These are phyloP conservation scores for Leccinum barrowsii DNA, from an alignment of 768 basidiomycete genomes.

Conservation along the genomic window DNA sequence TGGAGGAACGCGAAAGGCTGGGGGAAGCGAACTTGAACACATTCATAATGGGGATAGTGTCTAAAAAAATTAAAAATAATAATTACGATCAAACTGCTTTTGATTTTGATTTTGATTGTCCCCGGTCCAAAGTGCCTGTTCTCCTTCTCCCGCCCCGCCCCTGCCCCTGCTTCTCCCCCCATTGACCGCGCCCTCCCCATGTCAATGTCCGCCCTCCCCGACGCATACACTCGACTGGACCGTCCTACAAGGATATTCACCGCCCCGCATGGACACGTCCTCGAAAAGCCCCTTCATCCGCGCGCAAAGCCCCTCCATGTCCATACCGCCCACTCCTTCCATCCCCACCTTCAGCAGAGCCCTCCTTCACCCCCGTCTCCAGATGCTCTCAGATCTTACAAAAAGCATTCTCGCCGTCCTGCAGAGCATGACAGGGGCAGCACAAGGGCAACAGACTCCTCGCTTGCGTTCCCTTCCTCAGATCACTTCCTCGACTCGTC, in stretches of 20 bases:
- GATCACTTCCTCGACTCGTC: slow-evolving; percentile 24
- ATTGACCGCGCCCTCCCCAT: slow-evolving; percentile 10
- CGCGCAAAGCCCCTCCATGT: slow-evolving; percentile 12
- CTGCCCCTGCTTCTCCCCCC: not conserved
- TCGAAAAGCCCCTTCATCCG: slow-evolving; percentile 28
- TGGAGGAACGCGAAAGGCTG: not conserved
- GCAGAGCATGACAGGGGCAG: slow-evolving; percentile 24
- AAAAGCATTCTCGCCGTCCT: slow-evolving; percentile 24
- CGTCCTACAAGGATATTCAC: slow-evolving; percentile 51
- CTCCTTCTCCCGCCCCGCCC: not conserved
- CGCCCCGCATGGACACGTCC: slow-evolving; percentile 53
- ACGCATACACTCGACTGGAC: slow-evolving; percentile 15
- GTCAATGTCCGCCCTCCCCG: slow-evolving; percentile 17
- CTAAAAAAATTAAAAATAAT: not conserved
- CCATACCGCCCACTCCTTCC: slow-evolving; percentile 42
- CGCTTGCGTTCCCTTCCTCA: slow-evolving; percentile 27
- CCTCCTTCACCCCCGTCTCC: slow-evolving; percentile 30
- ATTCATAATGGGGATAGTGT: not conserved
- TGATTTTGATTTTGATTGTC: not conserved
- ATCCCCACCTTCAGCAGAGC: slow-evolving; percentile 39
- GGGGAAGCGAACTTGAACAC: not conserved
- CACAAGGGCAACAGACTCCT: slow-evolving; percentile 26
- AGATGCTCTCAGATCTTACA: slow-evolving; percentile 12
- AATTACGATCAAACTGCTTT: not conserved
- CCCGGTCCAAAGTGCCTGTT: not conserved